These are phyloP conservation scores for Parastagonospora avenae DNA, from an alignment of 2,329 filamentous ascomycete species.

Conservation along the genomic window DNA sequence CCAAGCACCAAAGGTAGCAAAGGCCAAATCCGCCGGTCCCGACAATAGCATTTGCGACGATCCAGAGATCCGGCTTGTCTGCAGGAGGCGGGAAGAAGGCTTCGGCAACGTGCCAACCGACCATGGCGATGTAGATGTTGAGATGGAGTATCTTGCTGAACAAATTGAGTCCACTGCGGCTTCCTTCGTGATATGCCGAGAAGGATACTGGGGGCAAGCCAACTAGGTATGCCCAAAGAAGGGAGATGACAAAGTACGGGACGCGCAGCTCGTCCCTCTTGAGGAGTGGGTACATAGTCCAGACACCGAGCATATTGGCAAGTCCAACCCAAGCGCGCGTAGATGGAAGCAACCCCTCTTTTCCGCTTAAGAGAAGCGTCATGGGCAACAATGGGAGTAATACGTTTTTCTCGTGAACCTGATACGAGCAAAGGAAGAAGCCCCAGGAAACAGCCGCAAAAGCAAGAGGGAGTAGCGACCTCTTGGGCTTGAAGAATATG, in stretches of 20 bases:
- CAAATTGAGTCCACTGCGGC: slow-evolving; percentile 52
- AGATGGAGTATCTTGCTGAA: slow-evolving; percentile 74
- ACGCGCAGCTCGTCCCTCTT: slow-evolving; percentile 81
- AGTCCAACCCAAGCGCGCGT: slow-evolving; percentile 93
- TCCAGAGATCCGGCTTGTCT: slow-evolving; percentile 90
- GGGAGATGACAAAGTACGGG: slow-evolving; percentile 82
- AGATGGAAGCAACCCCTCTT: slow-evolving; percentile 76
- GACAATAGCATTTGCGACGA: slow-evolving; percentile 85
- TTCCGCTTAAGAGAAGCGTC: slow-evolving; percentile 82
- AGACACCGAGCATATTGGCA: slow-evolving; percentile 84
- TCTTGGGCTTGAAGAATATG: slow-evolving; percentile 78
- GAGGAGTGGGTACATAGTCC: slow-evolving; percentile 93
- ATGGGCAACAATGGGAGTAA: slow-evolving; percentile 90
- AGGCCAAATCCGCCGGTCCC: slow-evolving; percentile 84
- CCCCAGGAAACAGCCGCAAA: slow-evolving; percentile 89
- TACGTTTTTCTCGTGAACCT: slow-evolving; percentile 98
- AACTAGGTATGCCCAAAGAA: slow-evolving; percentile 90
- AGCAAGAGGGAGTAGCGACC: slow-evolving; percentile 76
- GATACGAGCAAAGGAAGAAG: slow-evolving; percentile 97
- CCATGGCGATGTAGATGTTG: slow-evolving; percentile 77
- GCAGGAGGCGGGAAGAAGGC: slow-evolving; percentile 69
- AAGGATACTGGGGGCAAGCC: slow-evolving; percentile 81
- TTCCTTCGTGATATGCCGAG: slow-evolving; percentile 64
- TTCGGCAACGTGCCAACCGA: slow-evolving; percentile 80
- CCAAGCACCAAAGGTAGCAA: slow-evolving; percentile 91